A percentile compares a stretch with the other conserved stretches of the same genome.
Conservation (phyloP, 805 yeast species). For the Huiozyma naganishii region DNA sequence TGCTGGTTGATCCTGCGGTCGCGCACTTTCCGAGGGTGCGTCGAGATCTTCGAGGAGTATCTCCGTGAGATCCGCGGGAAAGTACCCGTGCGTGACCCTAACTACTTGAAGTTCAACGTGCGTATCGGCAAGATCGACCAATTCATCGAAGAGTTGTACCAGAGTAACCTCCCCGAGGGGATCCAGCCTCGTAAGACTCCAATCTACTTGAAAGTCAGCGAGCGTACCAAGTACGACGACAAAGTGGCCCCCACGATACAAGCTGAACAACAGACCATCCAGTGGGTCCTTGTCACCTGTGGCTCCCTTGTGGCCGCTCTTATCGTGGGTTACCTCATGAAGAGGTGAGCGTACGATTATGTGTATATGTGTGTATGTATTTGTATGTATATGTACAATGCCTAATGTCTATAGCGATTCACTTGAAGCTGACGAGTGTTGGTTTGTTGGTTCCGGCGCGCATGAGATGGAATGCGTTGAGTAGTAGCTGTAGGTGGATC, state of each 20-base stretch:
- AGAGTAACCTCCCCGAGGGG: constrained; percentile 48
- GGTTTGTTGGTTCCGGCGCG: constrained; percentile 19
- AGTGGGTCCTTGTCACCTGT: too few relatives aligned
- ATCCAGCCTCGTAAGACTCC: constrained; percentile 32
- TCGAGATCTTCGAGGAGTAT: constrained; percentile 65
- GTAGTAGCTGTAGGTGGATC: constrained; percentile 56
- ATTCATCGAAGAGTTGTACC: constrained; percentile 69
- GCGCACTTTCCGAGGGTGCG: constrained; percentile 65
- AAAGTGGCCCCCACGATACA: constrained; percentile 6
- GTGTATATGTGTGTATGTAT: too few relatives aligned
- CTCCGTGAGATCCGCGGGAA: constrained; percentile 67
- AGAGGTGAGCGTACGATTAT: too few relatives aligned
- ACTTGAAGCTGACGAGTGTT: constrained; percentile 5
- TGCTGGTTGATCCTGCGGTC: constrained; percentile 63
- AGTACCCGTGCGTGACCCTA: constrained; percentile 73
- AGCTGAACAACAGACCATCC: too few relatives aligned
- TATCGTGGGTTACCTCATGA: too few relatives aligned
- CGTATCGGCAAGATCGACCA: constrained; percentile 84
- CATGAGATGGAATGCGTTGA: constrained; percentile 37
- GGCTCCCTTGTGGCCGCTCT: too few relatives aligned
- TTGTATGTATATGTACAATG: too few relatives aligned
- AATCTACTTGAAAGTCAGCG: constrained; percentile 30
- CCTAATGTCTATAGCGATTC: too few relatives aligned
- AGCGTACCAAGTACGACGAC: constrained; percentile 35
- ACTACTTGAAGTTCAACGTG: constrained; percentile 72